These are phyloP conservation scores for Ichthyophthirius multifiliis DNA, from an alignment of 169 alveolate genomes.

Conservation along the genomic window DNA sequence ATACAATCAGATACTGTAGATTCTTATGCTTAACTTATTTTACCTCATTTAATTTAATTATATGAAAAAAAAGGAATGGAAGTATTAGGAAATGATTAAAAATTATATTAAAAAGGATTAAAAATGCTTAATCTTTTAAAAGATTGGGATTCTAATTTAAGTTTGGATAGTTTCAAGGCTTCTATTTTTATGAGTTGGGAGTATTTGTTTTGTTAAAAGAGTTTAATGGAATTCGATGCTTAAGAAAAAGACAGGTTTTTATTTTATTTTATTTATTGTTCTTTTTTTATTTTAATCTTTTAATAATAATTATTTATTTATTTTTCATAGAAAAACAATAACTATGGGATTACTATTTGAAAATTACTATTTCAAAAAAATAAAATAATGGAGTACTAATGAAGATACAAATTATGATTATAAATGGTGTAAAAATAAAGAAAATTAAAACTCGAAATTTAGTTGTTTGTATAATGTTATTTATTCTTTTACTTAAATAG, in stretches of 20 bases:
- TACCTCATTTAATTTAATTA: not conserved
- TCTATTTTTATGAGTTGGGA: conserved; percentile 2
- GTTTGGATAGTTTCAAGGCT: not conserved
- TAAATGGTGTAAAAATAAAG: not conserved
- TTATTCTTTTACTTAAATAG: not conserved
- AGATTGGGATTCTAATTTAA: not conserved
- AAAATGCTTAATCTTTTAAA: not conserved
- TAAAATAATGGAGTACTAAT: not conserved
- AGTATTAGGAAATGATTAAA: not conserved
- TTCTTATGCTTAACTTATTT: not conserved
- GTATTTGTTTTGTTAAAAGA: not conserved
- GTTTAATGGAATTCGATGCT: not conserved
- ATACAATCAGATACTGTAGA: not conserved
- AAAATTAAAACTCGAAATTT: not conserved
- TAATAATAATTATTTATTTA: not conserved
- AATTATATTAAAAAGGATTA: not conserved
- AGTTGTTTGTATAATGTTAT: not conserved
- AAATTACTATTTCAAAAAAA: not conserved
- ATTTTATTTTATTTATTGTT: not conserved
- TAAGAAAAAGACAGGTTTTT: not conserved
- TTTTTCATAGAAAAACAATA: not conserved
- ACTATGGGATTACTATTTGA: not conserved
- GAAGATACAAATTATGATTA: not conserved
- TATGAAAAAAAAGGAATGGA: not conserved
- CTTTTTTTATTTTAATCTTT: not conserved